Evolutionary conservation across 2,329 filamentous ascomycete genomes (phyloP).

Genomic region (Stagonosporopsis vannaccii): DNA sequence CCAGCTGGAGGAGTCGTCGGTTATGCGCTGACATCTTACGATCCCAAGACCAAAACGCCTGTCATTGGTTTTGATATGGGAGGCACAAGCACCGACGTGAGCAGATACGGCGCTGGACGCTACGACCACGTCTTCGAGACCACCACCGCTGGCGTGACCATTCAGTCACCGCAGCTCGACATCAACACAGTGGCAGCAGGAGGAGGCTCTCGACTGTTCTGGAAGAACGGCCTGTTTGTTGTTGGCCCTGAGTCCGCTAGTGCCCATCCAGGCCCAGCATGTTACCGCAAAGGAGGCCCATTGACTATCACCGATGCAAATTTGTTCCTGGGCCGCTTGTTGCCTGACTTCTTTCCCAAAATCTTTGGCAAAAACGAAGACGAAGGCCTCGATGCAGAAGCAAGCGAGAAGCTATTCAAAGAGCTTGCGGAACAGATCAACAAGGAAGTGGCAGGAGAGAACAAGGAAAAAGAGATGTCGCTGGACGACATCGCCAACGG

Average conservation of each 20-base stretch:
- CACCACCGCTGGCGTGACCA: constrained; percentile 91
- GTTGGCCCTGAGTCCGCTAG: constrained; percentile 90
- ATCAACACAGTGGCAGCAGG: constrained; percentile 96
- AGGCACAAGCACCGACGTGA: constrained; percentile 91
- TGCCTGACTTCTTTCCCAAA: constrained; percentile 92
- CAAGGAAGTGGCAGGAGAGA: constrained; percentile 69
- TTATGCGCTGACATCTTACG: constrained; percentile 90
- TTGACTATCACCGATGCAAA: constrained; percentile 95
- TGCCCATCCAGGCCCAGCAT: constrained; percentile 88
- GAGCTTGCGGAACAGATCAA: constrained; percentile 82
- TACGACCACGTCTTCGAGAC: constrained; percentile 96
- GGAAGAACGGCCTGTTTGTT: constrained; percentile 86
- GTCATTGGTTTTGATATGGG: constrained; percentile 98
- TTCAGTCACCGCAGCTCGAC: constrained; percentile 89
- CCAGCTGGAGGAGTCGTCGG: constrained; percentile 94
- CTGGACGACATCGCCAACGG: constrained; percentile 88
- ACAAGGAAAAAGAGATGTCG: constrained; percentile 68
- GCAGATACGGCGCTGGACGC: constrained; percentile 80
- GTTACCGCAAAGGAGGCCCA: constrained; percentile 88
- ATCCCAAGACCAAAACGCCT: constrained; percentile 78
- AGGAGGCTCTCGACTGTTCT: constrained; percentile 84
- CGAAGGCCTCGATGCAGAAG: constrained; percentile 76
- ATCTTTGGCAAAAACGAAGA: constrained; percentile 93
- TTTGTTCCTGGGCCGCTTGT: constrained; percentile 79
- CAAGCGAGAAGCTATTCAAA: constrained; percentile 77